Conservation (phyloP, 2,329 filamentous ascomycete genomes). For the Sporothrix protearum region DNA sequence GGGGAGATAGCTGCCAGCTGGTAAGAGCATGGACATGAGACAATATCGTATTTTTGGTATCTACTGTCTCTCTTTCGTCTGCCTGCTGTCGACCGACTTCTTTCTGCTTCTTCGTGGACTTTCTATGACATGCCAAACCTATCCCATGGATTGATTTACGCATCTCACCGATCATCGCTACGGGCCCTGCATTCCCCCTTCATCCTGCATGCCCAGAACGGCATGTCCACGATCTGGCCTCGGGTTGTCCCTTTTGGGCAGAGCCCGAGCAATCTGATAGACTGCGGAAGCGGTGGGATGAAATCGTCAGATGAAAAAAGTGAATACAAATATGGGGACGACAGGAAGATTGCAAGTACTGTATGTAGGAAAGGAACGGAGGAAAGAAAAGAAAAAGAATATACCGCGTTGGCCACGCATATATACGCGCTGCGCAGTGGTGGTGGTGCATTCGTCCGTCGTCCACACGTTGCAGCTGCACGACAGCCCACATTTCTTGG, state of each 20-base stretch:
- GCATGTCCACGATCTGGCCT: background rate
- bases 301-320: background rate
- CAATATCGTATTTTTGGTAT: background rate
- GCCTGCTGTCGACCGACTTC: background rate
- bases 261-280: background rate
- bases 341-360: background rate
- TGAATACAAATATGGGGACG: background rate
- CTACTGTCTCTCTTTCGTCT: background rate
- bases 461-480: background rate
- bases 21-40: background rate
- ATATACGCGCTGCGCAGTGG: conserved; percentile 12
- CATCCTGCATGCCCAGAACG: background rate
- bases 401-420: background rate
- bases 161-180: background rate
- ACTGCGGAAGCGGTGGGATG: background rate
- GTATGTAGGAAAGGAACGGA: background rate
- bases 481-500: background rate
- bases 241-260: background rate
- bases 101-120: background rate
- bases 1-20: background rate
- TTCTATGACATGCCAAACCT: background rate
- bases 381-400: background rate
- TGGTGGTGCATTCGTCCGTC: background rate
- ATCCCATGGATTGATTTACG: background rate
- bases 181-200: background rate